Percentiles rank a stretch among this genome's conserved stretches.
These are phyloP conservation scores for Blepharisma stoltei DNA, from an alignment of 73 alveolate genomes.

Conservation along the genomic window DNA sequence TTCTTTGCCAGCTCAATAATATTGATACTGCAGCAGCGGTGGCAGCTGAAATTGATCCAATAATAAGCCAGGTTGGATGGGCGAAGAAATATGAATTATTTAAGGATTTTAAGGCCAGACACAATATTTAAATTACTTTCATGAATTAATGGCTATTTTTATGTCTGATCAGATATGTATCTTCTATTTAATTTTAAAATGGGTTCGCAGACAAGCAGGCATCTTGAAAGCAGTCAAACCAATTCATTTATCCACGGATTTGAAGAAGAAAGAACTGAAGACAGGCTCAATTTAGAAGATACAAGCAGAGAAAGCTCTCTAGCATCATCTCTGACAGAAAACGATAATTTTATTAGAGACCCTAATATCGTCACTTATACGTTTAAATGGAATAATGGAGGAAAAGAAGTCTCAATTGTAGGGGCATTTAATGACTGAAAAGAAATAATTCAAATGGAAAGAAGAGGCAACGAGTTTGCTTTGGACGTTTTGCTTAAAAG, in stretches of 20 bases:
- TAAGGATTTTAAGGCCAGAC: too few species aligned
- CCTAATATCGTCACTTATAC: conserved; percentile 40
- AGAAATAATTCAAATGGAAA: conserved; percentile 65
- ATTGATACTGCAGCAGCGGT: too few species aligned
- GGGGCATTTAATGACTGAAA: conserved; percentile 82
- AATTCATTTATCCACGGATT: conserved; percentile 13
- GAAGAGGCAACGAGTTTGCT: conserved; percentile 55
- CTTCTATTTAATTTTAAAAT: not conserved
- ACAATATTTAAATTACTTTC: too few species aligned
- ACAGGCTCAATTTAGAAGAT: not conserved
- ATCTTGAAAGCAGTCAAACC: conserved; percentile 8
- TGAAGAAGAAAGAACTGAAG: not conserved
- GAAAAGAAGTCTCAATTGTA: conserved; percentile 62
- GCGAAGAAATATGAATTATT: too few species aligned
- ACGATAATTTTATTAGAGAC: not conserved
- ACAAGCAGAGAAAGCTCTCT: conserved; percentile 13
- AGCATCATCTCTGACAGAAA: conserved; percentile 29
- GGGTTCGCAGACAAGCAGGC: conserved; percentile 16
- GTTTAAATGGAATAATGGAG: conserved; percentile 81
- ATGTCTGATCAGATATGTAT: too few species aligned
- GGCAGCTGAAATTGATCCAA: too few species aligned
- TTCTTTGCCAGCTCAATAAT: too few species aligned
- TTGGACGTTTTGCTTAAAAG: conserved; percentile 20
- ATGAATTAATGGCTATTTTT: too few species aligned
- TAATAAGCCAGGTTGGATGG: too few species aligned